Conservation (phyloP, 169 alveolate species). For the Eimeria mitis region DNA sequence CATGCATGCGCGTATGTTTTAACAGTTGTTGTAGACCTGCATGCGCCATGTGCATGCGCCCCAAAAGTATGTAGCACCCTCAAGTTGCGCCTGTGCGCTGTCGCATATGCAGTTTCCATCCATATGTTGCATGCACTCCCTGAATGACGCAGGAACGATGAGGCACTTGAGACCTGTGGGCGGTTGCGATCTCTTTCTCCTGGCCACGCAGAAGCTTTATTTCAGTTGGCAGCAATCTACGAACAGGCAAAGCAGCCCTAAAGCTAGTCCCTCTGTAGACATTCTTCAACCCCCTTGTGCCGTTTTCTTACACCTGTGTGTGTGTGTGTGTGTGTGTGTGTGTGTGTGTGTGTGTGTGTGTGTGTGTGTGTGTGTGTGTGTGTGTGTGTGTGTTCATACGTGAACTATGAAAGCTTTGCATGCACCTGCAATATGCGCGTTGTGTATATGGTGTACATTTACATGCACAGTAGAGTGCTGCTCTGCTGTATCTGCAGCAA, state of each 20-base stretch:
- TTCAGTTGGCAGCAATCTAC: conserved; percentile 64
- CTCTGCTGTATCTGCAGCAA: background rate
- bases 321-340: background rate
- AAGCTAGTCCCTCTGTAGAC: background rate
- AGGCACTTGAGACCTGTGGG: conserved; percentile 91
- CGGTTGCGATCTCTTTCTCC: conserved; percentile 90
- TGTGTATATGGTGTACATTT: background rate
- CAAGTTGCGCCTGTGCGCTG: background rate
- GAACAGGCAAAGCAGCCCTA: conserved; percentile 6
- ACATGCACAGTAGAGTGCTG: background rate
- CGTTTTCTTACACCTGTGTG: too few species aligned
- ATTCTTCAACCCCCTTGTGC: too few species aligned
- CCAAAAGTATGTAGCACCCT: background rate
- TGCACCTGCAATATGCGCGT: background rate
- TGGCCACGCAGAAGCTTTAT: conserved; percentile 63
- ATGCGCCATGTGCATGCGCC: background rate
- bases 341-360: background rate
- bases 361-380: background rate
- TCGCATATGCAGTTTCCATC: background rate
- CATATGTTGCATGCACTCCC: too few species aligned
- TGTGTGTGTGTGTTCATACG: background rate
- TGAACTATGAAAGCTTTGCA: background rate
- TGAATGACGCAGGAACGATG: conserved; percentile 84
- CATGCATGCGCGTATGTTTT: background rate
- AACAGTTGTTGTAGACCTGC: background rate